A percentile compares a stretch with the other conserved stretches of the same genome.
Conservation (phyloP, 345 rosid genomes). For the Eucalyptus grandis region DNA sequence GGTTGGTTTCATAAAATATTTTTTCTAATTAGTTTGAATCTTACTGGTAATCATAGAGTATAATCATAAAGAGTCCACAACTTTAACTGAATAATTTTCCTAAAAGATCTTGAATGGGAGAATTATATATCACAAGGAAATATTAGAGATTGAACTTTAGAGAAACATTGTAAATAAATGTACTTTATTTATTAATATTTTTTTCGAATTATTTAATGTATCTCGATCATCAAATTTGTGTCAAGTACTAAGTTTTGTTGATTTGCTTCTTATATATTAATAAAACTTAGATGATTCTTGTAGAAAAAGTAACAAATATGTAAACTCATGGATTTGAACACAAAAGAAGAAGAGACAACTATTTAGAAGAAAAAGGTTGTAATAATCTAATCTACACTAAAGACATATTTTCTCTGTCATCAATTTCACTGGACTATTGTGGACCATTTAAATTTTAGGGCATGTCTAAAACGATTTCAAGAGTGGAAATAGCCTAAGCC, state of each 20-base stretch:
- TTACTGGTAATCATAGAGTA: background rate
- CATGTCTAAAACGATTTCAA: fast-evolving
- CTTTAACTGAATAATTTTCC: background rate
- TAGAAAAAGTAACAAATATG: background rate
- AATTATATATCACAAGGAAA: background rate
- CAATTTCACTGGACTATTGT: no score
- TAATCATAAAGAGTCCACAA: background rate
- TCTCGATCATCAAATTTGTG: no score
- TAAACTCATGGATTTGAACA: background rate
- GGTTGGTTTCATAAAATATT: no score
- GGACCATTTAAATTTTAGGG: background rate
- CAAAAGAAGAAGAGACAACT: background rate
- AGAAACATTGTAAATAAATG: background rate
- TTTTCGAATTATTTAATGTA: no score
- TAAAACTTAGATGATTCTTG: background rate
- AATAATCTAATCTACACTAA: background rate
- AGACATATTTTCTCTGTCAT: no score
- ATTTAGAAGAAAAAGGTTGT: background rate
- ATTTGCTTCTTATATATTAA: no score
- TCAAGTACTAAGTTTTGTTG: no score
- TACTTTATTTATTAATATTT: background rate
- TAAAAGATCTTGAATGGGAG: no score
- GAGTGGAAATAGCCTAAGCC: background rate
- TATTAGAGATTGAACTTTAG: background rate
- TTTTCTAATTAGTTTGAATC: background rate